Evolutionary conservation across 768 basidiomycete species (phyloP).

Genomic region (Brasilioporus rufonigricans): DNA sequence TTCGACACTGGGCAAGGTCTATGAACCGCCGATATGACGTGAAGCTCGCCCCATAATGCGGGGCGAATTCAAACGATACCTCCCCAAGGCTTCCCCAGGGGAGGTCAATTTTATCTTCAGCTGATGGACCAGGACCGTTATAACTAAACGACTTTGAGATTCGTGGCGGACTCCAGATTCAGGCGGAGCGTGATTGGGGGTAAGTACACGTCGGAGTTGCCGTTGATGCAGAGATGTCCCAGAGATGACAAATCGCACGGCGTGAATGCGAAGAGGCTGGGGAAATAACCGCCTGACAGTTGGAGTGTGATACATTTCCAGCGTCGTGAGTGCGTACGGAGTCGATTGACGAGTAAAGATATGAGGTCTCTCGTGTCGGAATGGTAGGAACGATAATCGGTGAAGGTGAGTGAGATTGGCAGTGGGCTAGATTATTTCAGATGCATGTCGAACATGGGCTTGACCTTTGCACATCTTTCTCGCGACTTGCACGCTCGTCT

Average conservation of each 20-base stretch:
- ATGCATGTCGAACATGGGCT: conserved; percentile 3
- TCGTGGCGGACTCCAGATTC: conserved; percentile 10
- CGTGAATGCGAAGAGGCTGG: conserved; percentile 14
- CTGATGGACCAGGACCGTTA: background rate
- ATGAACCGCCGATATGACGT: conserved; percentile 4
- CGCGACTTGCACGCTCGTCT: background rate
- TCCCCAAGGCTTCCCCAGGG: conserved; percentile 13
- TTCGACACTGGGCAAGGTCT: conserved; percentile 13
- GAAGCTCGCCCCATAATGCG: background rate
- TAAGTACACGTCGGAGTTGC: background rate
- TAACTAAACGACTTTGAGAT: conserved; percentile 18
- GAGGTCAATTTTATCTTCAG: conserved; percentile 2
- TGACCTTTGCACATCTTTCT: conserved; percentile 2
- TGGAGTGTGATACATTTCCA: conserved; percentile 17
- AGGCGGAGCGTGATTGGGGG: background rate
- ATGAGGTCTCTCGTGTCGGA: conserved; percentile 4
- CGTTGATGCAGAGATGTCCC: conserved; percentile 11
- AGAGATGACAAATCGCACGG: conserved; percentile 13
- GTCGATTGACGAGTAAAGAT: conserved; percentile 10
- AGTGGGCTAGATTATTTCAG: conserved; percentile 14
- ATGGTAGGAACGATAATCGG: conserved; percentile 17
- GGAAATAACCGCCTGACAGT: conserved; percentile 10
- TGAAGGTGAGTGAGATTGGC: conserved; percentile 18
- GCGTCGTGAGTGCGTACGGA: conserved; percentile 15
- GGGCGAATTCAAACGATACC: conserved; percentile 11